Conservation (phyloP, 2,329 filamentous ascomycete species). For the Pyrenochaeta sp. region DNA sequence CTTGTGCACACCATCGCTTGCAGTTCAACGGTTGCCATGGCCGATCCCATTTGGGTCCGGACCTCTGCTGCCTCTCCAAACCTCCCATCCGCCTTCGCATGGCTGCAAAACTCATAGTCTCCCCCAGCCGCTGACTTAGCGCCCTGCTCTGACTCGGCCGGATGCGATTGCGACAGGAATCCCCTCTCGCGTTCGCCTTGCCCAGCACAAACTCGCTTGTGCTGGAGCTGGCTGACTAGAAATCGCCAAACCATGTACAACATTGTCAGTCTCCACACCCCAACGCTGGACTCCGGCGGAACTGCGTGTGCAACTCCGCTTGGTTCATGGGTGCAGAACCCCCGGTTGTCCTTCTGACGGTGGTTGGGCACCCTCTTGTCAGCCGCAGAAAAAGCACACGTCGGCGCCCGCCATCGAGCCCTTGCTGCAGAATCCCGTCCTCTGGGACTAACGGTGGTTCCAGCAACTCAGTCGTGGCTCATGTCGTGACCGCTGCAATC, state of each 20-base stretch:
- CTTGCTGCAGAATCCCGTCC: slow-evolving; percentile 40
- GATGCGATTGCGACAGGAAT: slow-evolving; percentile 17
- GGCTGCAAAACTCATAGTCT: neutral
- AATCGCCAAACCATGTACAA: slow-evolving; percentile 13
- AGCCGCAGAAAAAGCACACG: slow-evolving; percentile 35
- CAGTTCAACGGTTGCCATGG: slow-evolving; percentile 34
- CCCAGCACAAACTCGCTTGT: slow-evolving; percentile 3
- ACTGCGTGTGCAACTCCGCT: slow-evolving; percentile 12
- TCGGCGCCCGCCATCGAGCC: slow-evolving; percentile 19
- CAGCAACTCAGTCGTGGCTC: slow-evolving; percentile 46
- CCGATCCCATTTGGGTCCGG: slow-evolving; percentile 24
- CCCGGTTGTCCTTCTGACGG: neutral
- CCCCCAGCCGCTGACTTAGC: slow-evolving; percentile 19
- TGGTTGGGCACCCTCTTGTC: slow-evolving; percentile 26
- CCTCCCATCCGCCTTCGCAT: neutral
- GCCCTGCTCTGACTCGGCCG: slow-evolving; percentile 8
- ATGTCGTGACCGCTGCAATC: slow-evolving; percentile 36
- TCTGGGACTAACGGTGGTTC: slow-evolving; percentile 49
- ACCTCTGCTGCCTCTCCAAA: slow-evolving; percentile 10
- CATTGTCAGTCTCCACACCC: slow-evolving; percentile 8
- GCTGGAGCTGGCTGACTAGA: slow-evolving; percentile 6
- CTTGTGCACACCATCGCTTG: slow-evolving; percentile 18
- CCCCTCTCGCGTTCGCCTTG: slow-evolving; percentile 21
- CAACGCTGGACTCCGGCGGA: slow-evolving; percentile 12
- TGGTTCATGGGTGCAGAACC: slow-evolving; percentile 3